Conservation (phyloP, 2,329 filamentous ascomycete species). For the Diaporthe citriasiana region DNA sequence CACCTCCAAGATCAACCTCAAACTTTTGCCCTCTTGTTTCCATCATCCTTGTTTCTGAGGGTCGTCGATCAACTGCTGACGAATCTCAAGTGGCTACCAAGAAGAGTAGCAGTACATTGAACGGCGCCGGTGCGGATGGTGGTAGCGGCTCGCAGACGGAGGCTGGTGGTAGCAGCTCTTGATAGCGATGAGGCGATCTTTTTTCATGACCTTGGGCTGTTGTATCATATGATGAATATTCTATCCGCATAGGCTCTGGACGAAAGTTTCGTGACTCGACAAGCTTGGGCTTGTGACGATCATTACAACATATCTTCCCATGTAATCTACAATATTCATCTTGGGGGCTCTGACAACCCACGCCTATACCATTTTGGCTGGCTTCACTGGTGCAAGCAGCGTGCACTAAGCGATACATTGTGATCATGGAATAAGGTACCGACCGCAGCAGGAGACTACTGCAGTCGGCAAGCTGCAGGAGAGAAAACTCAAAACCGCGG, state of each 20-base stretch:
- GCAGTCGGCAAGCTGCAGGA: slow-evolving; percentile 25
- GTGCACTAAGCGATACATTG: background rate
- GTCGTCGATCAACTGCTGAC: background rate
- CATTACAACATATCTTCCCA: background rate
- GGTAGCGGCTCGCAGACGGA: slow-evolving; percentile 39
- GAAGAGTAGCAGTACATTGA: slow-evolving; percentile 45
- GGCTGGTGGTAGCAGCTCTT: slow-evolving; percentile 39
- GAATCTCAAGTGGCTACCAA: slow-evolving; percentile 63
- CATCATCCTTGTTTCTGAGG: background rate
- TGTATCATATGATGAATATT: slow-evolving; percentile 9
- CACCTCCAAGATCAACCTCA: background rate
- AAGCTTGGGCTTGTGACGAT: background rate
- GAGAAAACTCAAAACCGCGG: slow-evolving; percentile 32
- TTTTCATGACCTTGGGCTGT: background rate
- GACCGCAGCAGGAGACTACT: slow-evolving; percentile 3
- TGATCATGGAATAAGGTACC: background rate
- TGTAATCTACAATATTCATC: slow-evolving; percentile 6
- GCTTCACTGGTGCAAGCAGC: background rate
- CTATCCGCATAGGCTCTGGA: background rate
- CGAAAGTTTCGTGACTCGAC: background rate
- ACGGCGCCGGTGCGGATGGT: slow-evolving; percentile 36
- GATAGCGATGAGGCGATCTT: background rate
- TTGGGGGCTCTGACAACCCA: background rate
- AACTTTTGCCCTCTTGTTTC: background rate
- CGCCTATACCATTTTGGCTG: background rate